A percentile compares a stretch with the other conserved stretches of the same genome.
Evolutionary conservation across 805 yeast species (phyloP).

Genomic region (Monosporozyma siamensis): DNA sequence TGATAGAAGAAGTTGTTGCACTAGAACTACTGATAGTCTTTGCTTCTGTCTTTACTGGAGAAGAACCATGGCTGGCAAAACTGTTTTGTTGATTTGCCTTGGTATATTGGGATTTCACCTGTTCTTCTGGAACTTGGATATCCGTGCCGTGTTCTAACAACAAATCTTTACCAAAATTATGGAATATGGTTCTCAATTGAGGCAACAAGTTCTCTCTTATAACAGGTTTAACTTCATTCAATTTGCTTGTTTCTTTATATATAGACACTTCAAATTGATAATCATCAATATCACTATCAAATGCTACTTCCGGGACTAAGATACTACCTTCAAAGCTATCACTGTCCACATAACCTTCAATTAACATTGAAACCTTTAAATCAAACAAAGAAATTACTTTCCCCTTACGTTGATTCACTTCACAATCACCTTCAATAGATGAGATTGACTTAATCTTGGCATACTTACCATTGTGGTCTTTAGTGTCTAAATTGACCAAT

Average conservation of each 20-base stretch:
- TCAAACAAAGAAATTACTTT: conserved; percentile 90
- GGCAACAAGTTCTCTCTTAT: conserved; percentile 59
- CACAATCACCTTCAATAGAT: conserved; percentile 85
- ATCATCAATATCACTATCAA: conserved; percentile 80
- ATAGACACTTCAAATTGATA: conserved; percentile 75
- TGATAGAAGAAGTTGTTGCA: not conserved
- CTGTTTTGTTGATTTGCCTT: conserved; percentile 37
- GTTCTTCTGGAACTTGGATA: conserved; percentile 71
- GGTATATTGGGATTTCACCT: conserved; percentile 50
- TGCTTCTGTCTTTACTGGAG: conserved; percentile 5
- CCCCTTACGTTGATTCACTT: conserved; percentile 94
- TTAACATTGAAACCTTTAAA: conserved; percentile 53
- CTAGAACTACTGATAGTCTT: not conserved
- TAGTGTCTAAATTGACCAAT: conserved; percentile 41
- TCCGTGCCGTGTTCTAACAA: conserved; percentile 70
- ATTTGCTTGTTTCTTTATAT: conserved; percentile 44
- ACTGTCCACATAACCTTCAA: conserved; percentile 38
- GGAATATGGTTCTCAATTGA: conserved; percentile 49
- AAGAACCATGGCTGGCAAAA: conserved; percentile 5
- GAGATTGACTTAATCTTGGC: conserved; percentile 31
- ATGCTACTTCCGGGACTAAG: conserved; percentile 84
- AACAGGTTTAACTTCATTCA: conserved; percentile 39
- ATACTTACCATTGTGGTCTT: conserved; percentile 19
- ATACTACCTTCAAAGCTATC: conserved; percentile 58
- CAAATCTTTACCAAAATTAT: conserved; percentile 67